These are phyloP conservation scores for Spathaspora hagerdaliae DNA, from an alignment of 805 yeast genomes.

Conservation along the genomic window DNA sequence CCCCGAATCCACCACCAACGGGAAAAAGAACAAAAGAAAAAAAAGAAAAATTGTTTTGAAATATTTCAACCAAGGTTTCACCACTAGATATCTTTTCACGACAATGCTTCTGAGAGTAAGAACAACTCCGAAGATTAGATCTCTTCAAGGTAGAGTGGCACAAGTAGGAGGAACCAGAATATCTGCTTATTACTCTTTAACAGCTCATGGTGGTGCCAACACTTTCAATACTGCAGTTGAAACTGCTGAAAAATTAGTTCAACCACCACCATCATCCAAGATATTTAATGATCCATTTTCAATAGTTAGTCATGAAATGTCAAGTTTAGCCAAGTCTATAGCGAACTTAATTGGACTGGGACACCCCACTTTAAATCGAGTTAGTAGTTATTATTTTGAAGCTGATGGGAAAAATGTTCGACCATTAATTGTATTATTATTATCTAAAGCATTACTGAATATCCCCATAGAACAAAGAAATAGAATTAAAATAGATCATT, in stretches of 20 bases:
- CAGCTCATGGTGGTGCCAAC: background rate
- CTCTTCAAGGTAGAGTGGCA: background rate
- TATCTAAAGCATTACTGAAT: conserved; percentile 74
- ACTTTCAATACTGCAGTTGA: conserved; percentile 54
- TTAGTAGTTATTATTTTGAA: conserved; percentile 92
- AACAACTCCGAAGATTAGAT: background rate
- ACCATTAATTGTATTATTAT: conserved; percentile 79
- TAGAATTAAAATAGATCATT: conserved; percentile 55
- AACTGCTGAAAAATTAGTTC: conserved; percentile 71
- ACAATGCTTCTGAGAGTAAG: background rate
- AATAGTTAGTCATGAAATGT: conserved; percentile 90
- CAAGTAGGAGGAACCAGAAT: background rate
- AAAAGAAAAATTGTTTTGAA: too few relatives aligned
- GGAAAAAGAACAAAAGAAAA: too few relatives aligned
- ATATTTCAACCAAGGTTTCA: too few relatives aligned
- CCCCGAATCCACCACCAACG: too few relatives aligned
- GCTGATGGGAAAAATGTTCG: conserved; percentile 95
- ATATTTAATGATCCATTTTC: conserved; percentile 79
- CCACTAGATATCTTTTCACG: too few relatives aligned
- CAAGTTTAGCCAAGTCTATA: conserved; percentile 79
- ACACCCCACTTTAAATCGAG: conserved; percentile 88
- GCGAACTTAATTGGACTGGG: conserved; percentile 87
- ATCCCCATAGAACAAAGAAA: conserved; percentile 70
- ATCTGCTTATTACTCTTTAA: background rate
- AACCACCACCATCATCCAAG: conserved; percentile 44